phyloP scores from a whole-genome alignment of 2,329 filamentous ascomycete species.

The Bipolaris oryzae region DNA sequence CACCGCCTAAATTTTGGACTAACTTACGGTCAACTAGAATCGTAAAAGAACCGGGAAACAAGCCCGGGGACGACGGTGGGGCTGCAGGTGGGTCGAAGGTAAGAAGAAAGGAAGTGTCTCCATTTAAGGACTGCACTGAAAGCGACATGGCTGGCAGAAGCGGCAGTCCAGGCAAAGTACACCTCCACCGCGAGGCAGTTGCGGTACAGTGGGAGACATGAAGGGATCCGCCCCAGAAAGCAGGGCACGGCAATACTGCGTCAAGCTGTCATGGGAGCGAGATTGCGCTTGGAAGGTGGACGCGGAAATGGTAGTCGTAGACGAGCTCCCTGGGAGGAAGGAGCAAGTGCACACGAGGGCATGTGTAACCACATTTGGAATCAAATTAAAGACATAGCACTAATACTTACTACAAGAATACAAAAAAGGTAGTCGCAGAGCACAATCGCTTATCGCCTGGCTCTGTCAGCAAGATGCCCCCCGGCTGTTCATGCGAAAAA shows the following conservation, averaged over 20 bases:
- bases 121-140: slow-evolving; percentile 67
- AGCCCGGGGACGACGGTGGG: slow-evolving; percentile 45
- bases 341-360: slow-evolving; percentile 17
- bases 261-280: slow-evolving; percentile 18
- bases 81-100: slow-evolving; percentile 64
- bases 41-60: slow-evolving; percentile 61
- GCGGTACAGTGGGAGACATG: slow-evolving; percentile 4
- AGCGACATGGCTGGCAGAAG: slow-evolving; percentile 60
- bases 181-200: slow-evolving; percentile 5
- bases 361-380: slow-evolving; percentile 8
- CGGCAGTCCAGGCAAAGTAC: slow-evolving; percentile 7
- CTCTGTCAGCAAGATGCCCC: background rate
- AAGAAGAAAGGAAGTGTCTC: slow-evolving; percentile 69
- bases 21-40: slow-evolving; percentile 67
- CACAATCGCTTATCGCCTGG: background rate
- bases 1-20: background rate
- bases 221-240: background rate
- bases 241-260: slow-evolving; percentile 4
- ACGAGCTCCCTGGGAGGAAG: slow-evolving; percentile 2
- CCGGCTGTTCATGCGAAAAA: background rate
- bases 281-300: slow-evolving; percentile 14
- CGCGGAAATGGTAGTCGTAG: slow-evolving; percentile 15
- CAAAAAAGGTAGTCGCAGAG: background rate
- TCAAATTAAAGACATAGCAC: background rate
- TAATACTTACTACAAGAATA: background rate